Conservation (phyloP, 768 basidiomycete species). For the Sutorius australiensis region DNA sequence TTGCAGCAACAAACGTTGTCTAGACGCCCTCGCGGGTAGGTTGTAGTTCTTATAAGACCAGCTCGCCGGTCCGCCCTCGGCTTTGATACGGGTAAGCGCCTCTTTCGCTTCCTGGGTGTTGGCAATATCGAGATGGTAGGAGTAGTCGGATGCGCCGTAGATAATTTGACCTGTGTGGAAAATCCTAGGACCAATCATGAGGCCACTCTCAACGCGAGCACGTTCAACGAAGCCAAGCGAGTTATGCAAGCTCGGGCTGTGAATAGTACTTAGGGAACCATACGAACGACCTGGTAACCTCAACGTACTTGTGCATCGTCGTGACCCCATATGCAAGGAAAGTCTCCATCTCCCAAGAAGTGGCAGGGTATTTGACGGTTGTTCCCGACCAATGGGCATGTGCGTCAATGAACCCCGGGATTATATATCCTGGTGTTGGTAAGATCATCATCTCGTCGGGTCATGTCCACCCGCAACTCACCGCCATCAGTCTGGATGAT, state of each 20-base stretch:
- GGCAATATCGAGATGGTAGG: constrained; percentile 62
- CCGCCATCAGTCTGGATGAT: constrained; percentile 61
- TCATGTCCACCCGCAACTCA: constrained; percentile 25
- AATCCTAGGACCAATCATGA: constrained; percentile 66
- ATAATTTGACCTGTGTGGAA: constrained; percentile 67
- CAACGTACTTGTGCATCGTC: constrained; percentile 66
- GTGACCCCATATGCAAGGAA: constrained; percentile 78
- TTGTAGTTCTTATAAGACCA: constrained; percentile 82
- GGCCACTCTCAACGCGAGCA: constrained; percentile 63
- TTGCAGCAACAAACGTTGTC: constrained; percentile 60
- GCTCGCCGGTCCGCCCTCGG: constrained; percentile 63
- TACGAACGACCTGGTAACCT: neutral
- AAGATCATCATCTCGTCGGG: neutral
- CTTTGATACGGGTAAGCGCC: constrained; percentile 65
- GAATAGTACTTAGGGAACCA: neutral
- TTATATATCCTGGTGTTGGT: constrained; percentile 47
- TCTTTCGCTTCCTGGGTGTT: constrained; percentile 60
- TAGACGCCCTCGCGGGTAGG: constrained; percentile 61
- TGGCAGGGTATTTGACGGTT: constrained; percentile 48
- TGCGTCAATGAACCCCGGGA: constrained; percentile 73
- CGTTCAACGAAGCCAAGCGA: constrained; percentile 64
- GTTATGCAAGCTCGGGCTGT: constrained; percentile 61
- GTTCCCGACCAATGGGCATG: constrained; percentile 73
- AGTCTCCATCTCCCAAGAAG: constrained; percentile 71
- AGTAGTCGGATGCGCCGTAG: constrained; percentile 43